phyloP scores from a whole-genome alignment of 2,329 filamentous ascomycete species.

The Cercospora sp. region DNA sequence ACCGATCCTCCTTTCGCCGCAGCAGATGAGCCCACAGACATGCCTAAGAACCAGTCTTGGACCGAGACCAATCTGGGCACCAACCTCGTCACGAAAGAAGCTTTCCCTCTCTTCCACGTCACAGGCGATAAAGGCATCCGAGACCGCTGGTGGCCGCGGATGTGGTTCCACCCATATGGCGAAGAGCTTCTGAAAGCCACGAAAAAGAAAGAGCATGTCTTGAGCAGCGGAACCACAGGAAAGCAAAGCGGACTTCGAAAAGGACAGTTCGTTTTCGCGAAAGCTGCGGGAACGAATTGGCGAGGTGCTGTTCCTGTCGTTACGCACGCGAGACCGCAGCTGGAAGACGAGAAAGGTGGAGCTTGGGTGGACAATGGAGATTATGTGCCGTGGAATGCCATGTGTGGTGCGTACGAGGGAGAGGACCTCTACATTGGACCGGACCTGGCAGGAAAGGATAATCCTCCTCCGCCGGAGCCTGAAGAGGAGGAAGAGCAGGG shows the following conservation, averaged over 20 bases:
- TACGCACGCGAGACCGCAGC: conserved; percentile 7
- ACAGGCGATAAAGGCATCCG: conserved; percentile 28
- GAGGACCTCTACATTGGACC: conserved; percentile 17
- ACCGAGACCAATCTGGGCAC: conserved; percentile 25
- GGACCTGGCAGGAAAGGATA: conserved; percentile 13
- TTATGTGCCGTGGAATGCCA: conserved; percentile 23
- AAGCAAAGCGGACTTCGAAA: neutral
- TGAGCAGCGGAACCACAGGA: conserved; percentile 5
- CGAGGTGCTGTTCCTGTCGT: conserved; percentile 19
- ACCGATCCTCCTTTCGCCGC: conserved; percentile 21
- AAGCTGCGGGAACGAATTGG: conserved; percentile 18
- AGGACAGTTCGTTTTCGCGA: conserved; percentile 12
- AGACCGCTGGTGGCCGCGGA: conserved; percentile 28
- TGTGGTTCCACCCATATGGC: conserved; percentile 31
- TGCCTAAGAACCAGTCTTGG: conserved; percentile 22
- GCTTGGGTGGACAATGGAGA: conserved; percentile 24
- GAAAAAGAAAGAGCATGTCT: conserved; percentile 14
- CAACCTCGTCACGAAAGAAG: conserved; percentile 24
- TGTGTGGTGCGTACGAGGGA: conserved; percentile 24
- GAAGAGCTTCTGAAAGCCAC: conserved; percentile 22
- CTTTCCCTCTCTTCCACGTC: conserved; percentile 27
- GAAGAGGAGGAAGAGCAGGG: neutral
- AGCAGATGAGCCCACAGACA: neutral
- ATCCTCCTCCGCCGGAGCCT: neutral
- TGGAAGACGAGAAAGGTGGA: conserved; percentile 24